Evolutionary conservation across 1,139 yeast genomes (phyloP).

Genomic region (Tardiomyces blankii): DNA sequence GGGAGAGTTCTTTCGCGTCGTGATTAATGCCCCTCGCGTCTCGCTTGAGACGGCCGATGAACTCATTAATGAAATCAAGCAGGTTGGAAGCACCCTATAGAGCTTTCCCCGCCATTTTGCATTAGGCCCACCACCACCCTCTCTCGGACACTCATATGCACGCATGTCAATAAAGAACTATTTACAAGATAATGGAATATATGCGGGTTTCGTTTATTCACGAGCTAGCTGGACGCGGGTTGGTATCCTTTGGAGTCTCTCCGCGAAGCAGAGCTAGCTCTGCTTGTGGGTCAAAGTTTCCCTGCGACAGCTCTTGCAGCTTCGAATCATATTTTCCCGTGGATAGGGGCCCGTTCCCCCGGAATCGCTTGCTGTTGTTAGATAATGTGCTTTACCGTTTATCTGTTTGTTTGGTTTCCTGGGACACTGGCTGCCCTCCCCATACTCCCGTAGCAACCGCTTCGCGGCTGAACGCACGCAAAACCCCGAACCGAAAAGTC

Average conservation of each 20-base stretch:
- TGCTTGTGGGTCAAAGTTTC: slow-evolving; percentile 69
- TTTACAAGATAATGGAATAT: slow-evolving; percentile 2
- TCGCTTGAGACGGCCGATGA: slow-evolving; percentile 32
- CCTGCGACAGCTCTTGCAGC: slow-evolving; percentile 63
- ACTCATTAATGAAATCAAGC: slow-evolving; percentile 27
- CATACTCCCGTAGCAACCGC: too few relatives aligned
- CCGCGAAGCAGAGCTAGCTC: slow-evolving; percentile 41
- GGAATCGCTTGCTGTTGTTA: slow-evolving; percentile 54
- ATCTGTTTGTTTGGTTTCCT: not conserved
- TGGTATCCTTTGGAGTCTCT: slow-evolving; percentile 1
- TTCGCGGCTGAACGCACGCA: too few relatives aligned
- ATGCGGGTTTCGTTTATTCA: not conserved
- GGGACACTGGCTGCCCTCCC: not conserved
- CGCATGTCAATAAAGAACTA: slow-evolving; percentile 1
- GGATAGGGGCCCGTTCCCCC: slow-evolving; percentile 89
- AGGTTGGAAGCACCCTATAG: slow-evolving; percentile 13
- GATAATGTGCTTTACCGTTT: slow-evolving; percentile 8
- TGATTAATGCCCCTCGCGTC: slow-evolving; percentile 62
- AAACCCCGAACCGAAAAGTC: too few relatives aligned
- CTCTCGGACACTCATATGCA: too few relatives aligned
- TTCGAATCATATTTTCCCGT: slow-evolving; percentile 89
- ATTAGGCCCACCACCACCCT: too few relatives aligned
- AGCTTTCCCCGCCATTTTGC: not conserved
- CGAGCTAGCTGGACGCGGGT: too few relatives aligned
- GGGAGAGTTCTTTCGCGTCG: slow-evolving; percentile 81